A percentile compares a stretch with the other conserved stretches of the same genome.
Evolutionary conservation across 1,284 basidiomycete species (phyloP).

Genomic region (Rhodotorula sp.): DNA sequence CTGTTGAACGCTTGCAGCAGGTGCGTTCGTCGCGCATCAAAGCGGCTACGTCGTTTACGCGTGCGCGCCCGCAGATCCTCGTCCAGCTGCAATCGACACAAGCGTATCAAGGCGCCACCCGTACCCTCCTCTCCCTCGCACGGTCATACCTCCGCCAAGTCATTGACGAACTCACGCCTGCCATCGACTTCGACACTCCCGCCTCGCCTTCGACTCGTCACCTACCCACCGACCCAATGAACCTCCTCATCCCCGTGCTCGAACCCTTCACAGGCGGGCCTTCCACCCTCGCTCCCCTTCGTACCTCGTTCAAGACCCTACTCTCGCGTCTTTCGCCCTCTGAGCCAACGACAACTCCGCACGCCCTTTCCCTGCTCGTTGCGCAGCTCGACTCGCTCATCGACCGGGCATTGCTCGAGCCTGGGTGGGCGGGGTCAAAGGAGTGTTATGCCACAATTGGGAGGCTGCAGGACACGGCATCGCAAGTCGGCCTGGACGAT

Average conservation of each 20-base stretch:
- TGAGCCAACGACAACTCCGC: neutral
- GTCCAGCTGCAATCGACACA: constrained; percentile 6
- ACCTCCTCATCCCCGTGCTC: constrained; percentile 15
- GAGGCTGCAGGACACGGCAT: neutral
- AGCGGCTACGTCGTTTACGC: neutral
- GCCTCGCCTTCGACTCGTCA: neutral
- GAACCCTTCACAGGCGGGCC: constrained; percentile 29
- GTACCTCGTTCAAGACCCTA: neutral
- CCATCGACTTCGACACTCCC: neutral
- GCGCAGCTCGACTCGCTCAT: neutral
- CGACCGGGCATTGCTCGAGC: neutral
- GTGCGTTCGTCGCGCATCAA: neutral
- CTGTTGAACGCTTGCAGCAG: constrained; percentile 26
- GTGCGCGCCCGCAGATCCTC: constrained; percentile 4
- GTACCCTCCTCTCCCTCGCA: constrained; percentile 6
- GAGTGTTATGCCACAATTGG: neutral
- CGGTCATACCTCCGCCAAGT: neutral
- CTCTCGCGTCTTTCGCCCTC: constrained; percentile 6
- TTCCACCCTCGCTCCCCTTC: constrained; percentile 12
- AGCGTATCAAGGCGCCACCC: constrained; percentile 14
- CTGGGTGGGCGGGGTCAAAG: constrained; percentile 1
- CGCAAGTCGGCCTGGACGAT: neutral
- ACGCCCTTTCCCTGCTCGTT: neutral
- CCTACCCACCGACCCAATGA: neutral
- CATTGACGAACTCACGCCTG: neutral